phyloP scores from a whole-genome alignment of 768 basidiomycete species.

The Krasilnikovozyma curviuscula region DNA sequence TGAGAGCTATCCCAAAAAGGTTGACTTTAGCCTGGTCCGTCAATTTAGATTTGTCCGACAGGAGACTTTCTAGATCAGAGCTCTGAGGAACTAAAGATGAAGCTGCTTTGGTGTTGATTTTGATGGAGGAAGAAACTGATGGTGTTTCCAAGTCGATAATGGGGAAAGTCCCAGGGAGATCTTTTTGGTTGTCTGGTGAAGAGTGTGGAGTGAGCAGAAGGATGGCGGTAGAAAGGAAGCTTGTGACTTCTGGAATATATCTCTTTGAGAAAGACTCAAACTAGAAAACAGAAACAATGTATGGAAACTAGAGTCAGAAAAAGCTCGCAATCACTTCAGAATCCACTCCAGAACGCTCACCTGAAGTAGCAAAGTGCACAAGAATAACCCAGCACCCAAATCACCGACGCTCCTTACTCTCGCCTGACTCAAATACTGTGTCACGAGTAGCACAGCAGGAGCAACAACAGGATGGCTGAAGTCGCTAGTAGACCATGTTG shows the following conservation, averaged over 20 bases:
- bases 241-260: slow-evolving; percentile 69
- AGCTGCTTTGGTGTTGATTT: slow-evolving; percentile 29
- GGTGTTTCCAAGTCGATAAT: slow-evolving; percentile 43
- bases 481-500: slow-evolving; percentile 85
- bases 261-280: slow-evolving; percentile 72
- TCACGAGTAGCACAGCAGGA: slow-evolving; percentile 69
- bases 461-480: slow-evolving; percentile 75
- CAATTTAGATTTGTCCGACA: slow-evolving; percentile 29
- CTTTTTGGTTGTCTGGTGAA: slow-evolving; percentile 27
- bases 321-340: not conserved
- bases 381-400: slow-evolving; percentile 66
- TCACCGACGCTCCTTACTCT: slow-evolving; percentile 58
- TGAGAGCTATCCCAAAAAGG: slow-evolving; percentile 42
- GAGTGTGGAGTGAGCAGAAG: slow-evolving; percentile 52
- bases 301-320: not conserved
- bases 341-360: slow-evolving; percentile 15
- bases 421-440: slow-evolving; percentile 69
- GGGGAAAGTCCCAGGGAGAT: slow-evolving; percentile 50
- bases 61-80: slow-evolving; percentile 20
- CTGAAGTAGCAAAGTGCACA: slow-evolving; percentile 52
- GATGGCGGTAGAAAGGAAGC: slow-evolving; percentile 53
- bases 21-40: slow-evolving; percentile 49
- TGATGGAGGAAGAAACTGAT: slow-evolving; percentile 13
- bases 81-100: too few relatives aligned
- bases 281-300: slow-evolving; percentile 28